Evolutionary conservation across 176 grass and related monocot genomes (phyloP).

Genomic region (Triticum monococcum): DNA sequence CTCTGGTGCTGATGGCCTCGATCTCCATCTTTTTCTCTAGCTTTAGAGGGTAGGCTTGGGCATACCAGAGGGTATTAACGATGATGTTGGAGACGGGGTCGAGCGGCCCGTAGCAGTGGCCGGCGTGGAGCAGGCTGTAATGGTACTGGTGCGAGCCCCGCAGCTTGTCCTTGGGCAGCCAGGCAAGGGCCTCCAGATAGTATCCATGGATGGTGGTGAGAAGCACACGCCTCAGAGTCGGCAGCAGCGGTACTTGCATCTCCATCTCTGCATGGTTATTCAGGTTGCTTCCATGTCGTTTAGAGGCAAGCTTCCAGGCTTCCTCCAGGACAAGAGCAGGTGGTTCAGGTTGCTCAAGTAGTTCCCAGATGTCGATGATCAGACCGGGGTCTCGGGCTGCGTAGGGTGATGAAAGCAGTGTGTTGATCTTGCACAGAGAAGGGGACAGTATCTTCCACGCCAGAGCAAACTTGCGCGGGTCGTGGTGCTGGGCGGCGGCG

Average conservation of each 20-base stretch:
- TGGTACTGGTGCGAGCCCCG: too few relatives aligned
- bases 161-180: too few relatives aligned
- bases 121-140: neutral
- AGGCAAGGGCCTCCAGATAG: too few relatives aligned
- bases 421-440: fast-evolving
- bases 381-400: neutral
- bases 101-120: neutral
- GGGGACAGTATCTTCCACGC: neutral
- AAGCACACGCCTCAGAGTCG: too few relatives aligned
- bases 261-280: too few relatives aligned
- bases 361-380: neutral
- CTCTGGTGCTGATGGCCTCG: neutral
- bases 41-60: neutral
- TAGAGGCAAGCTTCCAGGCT: neutral
- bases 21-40: neutral
- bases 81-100: neutral
- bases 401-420: neutral
- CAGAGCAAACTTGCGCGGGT: neutral
- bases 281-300: neutral
- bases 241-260: too few relatives aligned
- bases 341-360: too few relatives aligned
- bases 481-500: neutral
- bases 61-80: neutral
- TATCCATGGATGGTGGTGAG: too few relatives aligned
- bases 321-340: neutral